Base-by-base conservation (phyloP, 345 rosid genomes). In the Corchorus capsularis region DNA sequence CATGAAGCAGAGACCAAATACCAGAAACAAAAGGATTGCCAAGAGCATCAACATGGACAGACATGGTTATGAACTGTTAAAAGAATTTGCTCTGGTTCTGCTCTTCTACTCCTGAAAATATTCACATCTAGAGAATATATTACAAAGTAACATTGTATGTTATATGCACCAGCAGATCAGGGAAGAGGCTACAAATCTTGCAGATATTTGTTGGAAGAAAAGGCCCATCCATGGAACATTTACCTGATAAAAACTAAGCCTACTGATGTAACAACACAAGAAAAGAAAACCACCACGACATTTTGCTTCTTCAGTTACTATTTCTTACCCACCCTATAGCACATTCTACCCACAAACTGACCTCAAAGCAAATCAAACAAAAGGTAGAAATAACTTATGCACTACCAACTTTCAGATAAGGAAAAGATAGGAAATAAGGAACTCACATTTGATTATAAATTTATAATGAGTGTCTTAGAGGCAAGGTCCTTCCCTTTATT, bases 201-300 rank as follows among this genome's bases (percentile, higher is more conserved):
- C 72, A 47, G 72, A 68, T 14, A 68, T 47, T 22, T 67, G 27
- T 67, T 14, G 6, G 39, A 67, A 22, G 52, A 37, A 68, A 16
- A 5, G 0, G 66, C 11, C 45, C 20, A 63, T 37, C 67, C 67
- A 16, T 16, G 47, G 22, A 63, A 37, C 22, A 37, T 15, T 63
- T 22, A 63, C 67, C 46, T 63, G 45, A 37, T 53, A 16, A 53
- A 35, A 35, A 62, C 16, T 4, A 35, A 15, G 43, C 0, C 43
- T 39, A 39, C 43, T 39, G 43, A 39, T 39, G 43, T 39, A 39
- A 39, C 43, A 39, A 4, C 43, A 39, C 6, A 20, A 20, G 61
- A 3, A 15, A 9, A 45, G 47, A 35, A 62, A 16, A 34, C 16
- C 13, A 59, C 2, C 63, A 59, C 34, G 9, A 7, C 5, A 4